These are phyloP conservation scores for Boletus rubescentipes DNA, from an alignment of 768 basidiomycete species.

Conservation along the genomic window DNA sequence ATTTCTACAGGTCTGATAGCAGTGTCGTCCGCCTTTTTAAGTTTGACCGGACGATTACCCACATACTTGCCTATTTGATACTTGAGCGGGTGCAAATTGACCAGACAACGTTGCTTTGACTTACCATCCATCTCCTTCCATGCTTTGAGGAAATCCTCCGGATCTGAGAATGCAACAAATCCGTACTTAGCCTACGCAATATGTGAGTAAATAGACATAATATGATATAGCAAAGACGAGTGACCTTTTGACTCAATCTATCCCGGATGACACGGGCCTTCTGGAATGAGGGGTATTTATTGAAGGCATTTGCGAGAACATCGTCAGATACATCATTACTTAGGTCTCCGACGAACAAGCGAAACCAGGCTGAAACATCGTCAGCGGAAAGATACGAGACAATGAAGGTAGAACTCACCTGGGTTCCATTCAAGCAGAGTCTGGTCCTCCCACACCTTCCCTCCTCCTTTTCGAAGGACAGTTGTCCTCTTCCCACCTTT, in stretches of 20 bases:
- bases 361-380: slow-evolving; percentile 78
- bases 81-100: slow-evolving; percentile 2
- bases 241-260: slow-evolving; percentile 87
- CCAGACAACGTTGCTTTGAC: slow-evolving; percentile 23
- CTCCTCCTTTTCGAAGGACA: slow-evolving; percentile 91
- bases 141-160: slow-evolving; percentile 95
- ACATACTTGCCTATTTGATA: slow-evolving; percentile 84
- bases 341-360: slow-evolving; percentile 95
- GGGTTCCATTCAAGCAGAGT: slow-evolving; percentile 98
- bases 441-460: slow-evolving; percentile 98
- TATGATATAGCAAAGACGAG: background rate
- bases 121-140: slow-evolving; percentile 99
- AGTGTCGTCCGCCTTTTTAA: slow-evolving; percentile 90
- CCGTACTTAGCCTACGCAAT: slow-evolving; percentile 83
- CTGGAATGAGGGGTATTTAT: slow-evolving; percentile 88
- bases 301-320: slow-evolving; percentile 89
- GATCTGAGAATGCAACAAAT: slow-evolving; percentile 96
- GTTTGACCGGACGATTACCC: slow-evolving; percentile 93
- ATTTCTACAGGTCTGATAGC: slow-evolving; percentile 91
- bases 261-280: slow-evolving; percentile 97
- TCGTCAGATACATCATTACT: slow-evolving; percentile 99
- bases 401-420: slow-evolving; percentile 50
- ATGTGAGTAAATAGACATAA: background rate
- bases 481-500: slow-evolving; percentile 93
- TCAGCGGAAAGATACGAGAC: slow-evolving; percentile 2